A percentile compares a stretch with the other conserved stretches of the same genome.
Evolutionary conservation across 805 yeast genomes (phyloP).

Genomic region (Starmerella kuoi): DNA sequence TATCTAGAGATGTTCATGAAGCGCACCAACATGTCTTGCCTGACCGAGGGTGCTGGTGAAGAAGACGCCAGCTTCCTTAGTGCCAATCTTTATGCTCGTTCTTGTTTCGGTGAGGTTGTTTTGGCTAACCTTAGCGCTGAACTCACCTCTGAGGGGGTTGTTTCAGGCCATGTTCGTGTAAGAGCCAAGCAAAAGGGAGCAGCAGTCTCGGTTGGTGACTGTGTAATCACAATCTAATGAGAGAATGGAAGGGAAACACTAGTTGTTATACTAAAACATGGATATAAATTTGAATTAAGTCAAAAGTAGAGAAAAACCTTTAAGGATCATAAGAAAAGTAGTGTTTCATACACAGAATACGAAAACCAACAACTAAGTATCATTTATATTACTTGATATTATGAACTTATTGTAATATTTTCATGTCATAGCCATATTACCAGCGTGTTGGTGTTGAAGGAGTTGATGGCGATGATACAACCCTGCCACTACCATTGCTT

Average conservation of each 20-base stretch:
- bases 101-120: slow-evolving; percentile 95
- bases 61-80: slow-evolving; percentile 55
- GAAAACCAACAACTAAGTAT: too few relatives aligned
- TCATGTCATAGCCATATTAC: too few relatives aligned
- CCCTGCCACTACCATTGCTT: background rate
- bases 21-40: slow-evolving; percentile 86
- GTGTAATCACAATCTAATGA: slow-evolving; percentile 25
- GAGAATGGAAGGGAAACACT: too few relatives aligned
- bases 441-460: too few relatives aligned
- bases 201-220: slow-evolving; percentile 87
- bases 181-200: slow-evolving; percentile 97
- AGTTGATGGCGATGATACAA: background rate
- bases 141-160: slow-evolving; percentile 44
- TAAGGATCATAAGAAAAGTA: too few relatives aligned
- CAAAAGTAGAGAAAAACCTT: background rate
- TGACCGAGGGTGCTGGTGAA: slow-evolving; percentile 77
- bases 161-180: slow-evolving; percentile 89
- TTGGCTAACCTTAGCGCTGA: slow-evolving; percentile 92
- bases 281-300: background rate
- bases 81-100: slow-evolving; percentile 84
- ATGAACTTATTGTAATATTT: too few relatives aligned
- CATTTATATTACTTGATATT: too few relatives aligned
- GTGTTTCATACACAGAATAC: too few relatives aligned
- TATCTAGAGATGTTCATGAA: slow-evolving; percentile 64
- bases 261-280: background rate